These are phyloP conservation scores for Heterobasidion irregulare DNA, from an alignment of 1,284 basidiomycete genomes.

Conservation along the genomic window DNA sequence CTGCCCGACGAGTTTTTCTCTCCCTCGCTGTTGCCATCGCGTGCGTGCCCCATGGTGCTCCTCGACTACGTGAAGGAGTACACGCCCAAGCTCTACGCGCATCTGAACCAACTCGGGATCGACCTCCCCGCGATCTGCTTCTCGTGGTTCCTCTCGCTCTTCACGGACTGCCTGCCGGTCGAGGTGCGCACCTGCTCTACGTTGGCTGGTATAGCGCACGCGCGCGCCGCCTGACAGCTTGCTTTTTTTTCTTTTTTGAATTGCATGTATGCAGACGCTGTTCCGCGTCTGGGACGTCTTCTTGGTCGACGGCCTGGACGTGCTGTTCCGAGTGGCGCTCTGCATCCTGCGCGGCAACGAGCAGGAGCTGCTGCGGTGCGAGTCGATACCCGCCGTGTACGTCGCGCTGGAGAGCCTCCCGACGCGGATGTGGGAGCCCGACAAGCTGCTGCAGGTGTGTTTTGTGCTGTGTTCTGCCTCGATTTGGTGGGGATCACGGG, in stretches of 20 bases:
- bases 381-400: constrained; percentile 82
- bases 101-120: constrained; percentile 76
- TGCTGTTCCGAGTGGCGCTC: constrained; percentile 86
- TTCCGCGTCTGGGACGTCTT: constrained; percentile 96
- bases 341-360: constrained; percentile 83
- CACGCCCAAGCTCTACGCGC: constrained; percentile 68
- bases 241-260: neutral
- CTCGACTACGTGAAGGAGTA: constrained; percentile 78
- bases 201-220: neutral
- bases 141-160: constrained; percentile 96
- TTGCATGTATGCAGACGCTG: constrained; percentile 47
- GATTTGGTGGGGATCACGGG: neutral
- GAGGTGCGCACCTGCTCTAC: constrained; percentile 51
- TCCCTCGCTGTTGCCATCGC: constrained; percentile 76
- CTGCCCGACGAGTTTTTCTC: constrained; percentile 82
- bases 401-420: constrained; percentile 82
- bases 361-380: constrained; percentile 72
- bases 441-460: constrained; percentile 79
- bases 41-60: constrained; percentile 89
- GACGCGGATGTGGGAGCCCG: constrained; percentile 86
- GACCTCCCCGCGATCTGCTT: constrained; percentile 94
- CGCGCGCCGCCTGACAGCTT: neutral
- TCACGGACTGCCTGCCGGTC: constrained; percentile 93
- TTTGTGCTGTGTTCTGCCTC: neutral
- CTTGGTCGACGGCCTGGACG: constrained; percentile 87